phyloP scores from a whole-genome alignment of 2,329 filamentous ascomycete genomes.

The Verticillium longisporum region DNA sequence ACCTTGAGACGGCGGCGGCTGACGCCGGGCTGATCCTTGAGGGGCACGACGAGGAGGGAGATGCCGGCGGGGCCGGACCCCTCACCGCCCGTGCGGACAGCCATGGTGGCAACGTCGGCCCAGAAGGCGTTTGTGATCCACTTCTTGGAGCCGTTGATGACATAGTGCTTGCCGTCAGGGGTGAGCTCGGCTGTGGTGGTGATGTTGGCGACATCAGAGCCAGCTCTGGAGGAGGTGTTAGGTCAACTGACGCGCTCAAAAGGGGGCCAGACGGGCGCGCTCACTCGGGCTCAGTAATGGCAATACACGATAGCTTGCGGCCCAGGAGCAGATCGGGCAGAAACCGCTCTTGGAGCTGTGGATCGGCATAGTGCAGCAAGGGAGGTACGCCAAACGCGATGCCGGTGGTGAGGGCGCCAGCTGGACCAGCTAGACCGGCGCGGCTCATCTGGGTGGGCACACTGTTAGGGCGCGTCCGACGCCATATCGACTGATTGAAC shows the following conservation, averaged over 20 bases:
- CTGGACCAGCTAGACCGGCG: constrained; percentile 57
- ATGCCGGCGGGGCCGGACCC: constrained; percentile 56
- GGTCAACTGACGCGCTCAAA: accelerated
- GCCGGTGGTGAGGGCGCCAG: constrained; percentile 60
- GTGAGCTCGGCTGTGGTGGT: constrained; percentile 58
- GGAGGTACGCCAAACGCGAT: constrained; percentile 68
- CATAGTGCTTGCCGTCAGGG: constrained; percentile 57
- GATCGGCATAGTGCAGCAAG: constrained; percentile 60
- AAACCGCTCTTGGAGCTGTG: constrained; percentile 55
- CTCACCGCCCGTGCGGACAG: constrained; percentile 58
- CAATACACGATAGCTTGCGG: constrained; percentile 63
- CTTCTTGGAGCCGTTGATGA: constrained; percentile 72
- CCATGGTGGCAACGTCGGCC: constrained; percentile 61
- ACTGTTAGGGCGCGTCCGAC: background rate
- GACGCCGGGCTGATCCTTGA: constrained; percentile 62
- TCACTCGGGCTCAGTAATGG: constrained; percentile 66
- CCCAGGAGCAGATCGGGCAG: constrained; percentile 62
- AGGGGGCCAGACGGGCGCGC: background rate
- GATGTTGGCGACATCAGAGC: constrained; percentile 68
- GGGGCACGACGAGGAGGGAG: constrained; percentile 61
- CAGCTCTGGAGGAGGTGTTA: constrained; percentile 34
- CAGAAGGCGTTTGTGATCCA: constrained; percentile 68
- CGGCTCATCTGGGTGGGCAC: constrained; percentile 48
- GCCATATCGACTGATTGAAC: no score
- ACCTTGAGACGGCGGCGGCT: constrained; percentile 63